These are phyloP conservation scores for Fusarium zealandicum DNA, from an alignment of 2,329 filamentous ascomycete species.

Conservation along the genomic window DNA sequence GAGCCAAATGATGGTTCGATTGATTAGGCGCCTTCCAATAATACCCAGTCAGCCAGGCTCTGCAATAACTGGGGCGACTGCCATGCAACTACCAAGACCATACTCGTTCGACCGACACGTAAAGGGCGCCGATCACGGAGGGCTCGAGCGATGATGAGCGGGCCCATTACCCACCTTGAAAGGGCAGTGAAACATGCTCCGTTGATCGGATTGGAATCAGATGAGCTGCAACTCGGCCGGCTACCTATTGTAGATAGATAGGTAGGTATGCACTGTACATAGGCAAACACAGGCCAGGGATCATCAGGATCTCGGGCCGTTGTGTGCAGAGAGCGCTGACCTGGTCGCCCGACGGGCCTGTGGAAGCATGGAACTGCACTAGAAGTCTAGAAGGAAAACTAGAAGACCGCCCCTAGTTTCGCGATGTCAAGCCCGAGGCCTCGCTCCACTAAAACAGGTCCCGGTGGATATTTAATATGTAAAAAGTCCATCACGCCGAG, in stretches of 20 bases:
- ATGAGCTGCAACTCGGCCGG: background rate
- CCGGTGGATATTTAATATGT: constrained; percentile 19
- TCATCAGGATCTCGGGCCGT: background rate
- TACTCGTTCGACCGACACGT: background rate
- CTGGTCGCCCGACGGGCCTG: background rate
- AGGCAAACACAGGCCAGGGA: background rate
- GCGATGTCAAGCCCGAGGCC: constrained; percentile 21
- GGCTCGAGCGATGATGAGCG: background rate
- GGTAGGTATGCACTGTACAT: no score
- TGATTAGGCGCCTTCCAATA: no score
- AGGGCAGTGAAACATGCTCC: background rate
- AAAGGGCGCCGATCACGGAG: constrained; percentile 7
- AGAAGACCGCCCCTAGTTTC: constrained; percentile 13
- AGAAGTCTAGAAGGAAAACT: constrained; percentile 17
- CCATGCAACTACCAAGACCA: no score
- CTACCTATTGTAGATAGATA: no score
- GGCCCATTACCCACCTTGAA: background rate
- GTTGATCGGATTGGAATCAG: background rate
- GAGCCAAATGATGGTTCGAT: no score
- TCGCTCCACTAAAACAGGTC: constrained; percentile 14
- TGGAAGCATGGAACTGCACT: constrained; percentile 9
- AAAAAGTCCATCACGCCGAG: constrained; percentile 21
- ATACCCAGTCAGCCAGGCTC: no score
- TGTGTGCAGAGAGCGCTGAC: background rate
- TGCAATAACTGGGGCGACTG: no score